Evolutionary conservation across 352 stramenopile species (phyloP), one percentile per base, ranked within the genome.

Genomic region (Globisporangium recalcitrans): DNA sequence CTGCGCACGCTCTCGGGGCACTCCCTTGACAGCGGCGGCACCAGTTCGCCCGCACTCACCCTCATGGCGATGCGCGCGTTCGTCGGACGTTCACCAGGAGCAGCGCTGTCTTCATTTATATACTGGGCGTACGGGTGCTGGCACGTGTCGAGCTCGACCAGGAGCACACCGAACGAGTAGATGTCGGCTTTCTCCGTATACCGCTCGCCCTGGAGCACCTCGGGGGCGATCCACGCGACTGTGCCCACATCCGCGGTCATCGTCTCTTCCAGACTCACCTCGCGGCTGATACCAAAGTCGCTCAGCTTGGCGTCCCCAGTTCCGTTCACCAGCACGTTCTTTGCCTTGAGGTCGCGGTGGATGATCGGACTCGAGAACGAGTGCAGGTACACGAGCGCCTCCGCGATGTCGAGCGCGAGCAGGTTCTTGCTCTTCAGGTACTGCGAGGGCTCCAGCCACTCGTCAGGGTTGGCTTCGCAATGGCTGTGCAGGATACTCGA

Each of bases 231-330:
- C 34, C 34, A 40, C 13, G 34, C 34, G 13, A 40, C 34, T 5
- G 34, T 40, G 11, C 34, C 34, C 11, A 40, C 34, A 40, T 40
- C 13, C 11, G 34, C 34, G 34, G 34, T 40, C 34, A 40, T 40
- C 11, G 34, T 40, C 34, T 40, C 34, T 13, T 40, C 34, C 11
- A 40, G 34, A 40, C 11, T 40, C 34, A 40, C 34, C 68, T 91
- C 80, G 16, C 78, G 78, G 65, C 78, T 90, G 58, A 89, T 71
- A 21, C 85, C 85, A 66, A 94, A 94, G 62, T 94, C 82, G 36
- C 74, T 91, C 49, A 92, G 60, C 63, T 94, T 94, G 21, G 81
- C 81, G 34, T 19, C 34, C 11, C 34, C 34, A 5, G 16, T 16
- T 40, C 19, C 11, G 51, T 57, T 52, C 7, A 87, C 46, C 4